phyloP scores from a whole-genome alignment of 495 filamentous ascomycete species.

The Aspergillus panamensis region DNA sequence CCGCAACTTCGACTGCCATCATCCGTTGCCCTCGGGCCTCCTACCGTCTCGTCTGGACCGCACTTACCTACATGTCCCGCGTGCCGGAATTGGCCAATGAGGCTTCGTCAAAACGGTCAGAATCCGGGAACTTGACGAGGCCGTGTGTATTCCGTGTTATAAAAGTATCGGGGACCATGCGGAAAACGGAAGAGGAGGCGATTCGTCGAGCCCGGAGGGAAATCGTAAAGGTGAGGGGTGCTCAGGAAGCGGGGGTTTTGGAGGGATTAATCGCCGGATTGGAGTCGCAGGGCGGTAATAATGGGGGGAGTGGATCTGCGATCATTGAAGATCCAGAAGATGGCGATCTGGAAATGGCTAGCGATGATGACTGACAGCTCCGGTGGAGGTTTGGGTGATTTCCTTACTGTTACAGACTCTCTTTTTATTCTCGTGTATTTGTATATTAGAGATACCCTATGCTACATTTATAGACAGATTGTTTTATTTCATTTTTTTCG shows the following conservation, averaged over 20 bases:
- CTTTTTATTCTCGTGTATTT: constrained; percentile 15
- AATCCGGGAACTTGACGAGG: constrained; percentile 29
- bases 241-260: constrained; percentile 41
- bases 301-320: constrained; percentile 10
- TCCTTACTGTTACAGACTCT: background rate
- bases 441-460: constrained; percentile 40
- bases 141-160: constrained; percentile 82
- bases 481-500: constrained; percentile 35
- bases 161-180: constrained; percentile 88
- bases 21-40: constrained; percentile 73
- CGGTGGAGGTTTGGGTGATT: background rate
- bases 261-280: constrained; percentile 34
- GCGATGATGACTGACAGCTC: constrained; percentile 27
- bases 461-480: constrained; percentile 1
- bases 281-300: background rate
- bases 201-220: constrained; percentile 69
- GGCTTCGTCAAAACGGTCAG: constrained; percentile 31
- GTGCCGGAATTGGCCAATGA: constrained; percentile 47
- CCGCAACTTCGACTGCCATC: constrained; percentile 90
- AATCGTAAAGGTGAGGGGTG: constrained; percentile 58
- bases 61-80: constrained; percentile 74
- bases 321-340: constrained; percentile 35
- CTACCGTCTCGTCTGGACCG: constrained; percentile 85
- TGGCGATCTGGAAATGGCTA: constrained; percentile 50
- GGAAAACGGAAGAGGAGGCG: constrained; percentile 85